These are phyloP conservation scores for Trametes cinnabarina DNA, from an alignment of 768 basidiomycete genomes.

Conservation along the genomic window DNA sequence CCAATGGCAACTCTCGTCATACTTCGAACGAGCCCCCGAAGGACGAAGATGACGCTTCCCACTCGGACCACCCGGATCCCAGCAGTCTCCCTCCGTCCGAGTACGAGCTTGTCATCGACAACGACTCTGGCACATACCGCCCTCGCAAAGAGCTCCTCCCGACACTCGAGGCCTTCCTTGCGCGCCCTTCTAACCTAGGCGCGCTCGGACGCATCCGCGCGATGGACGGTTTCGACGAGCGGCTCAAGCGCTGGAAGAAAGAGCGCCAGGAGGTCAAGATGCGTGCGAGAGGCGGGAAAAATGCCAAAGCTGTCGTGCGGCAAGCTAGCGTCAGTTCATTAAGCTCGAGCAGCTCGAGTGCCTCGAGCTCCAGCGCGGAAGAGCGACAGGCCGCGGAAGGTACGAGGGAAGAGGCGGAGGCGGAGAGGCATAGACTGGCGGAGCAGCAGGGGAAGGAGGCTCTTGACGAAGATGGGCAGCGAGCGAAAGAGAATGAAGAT, in stretches of 20 bases:
- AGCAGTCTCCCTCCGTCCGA: constrained; percentile 15
- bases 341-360: constrained; percentile 15
- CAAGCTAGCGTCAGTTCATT: constrained; percentile 14
- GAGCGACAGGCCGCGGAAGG: constrained; percentile 13
- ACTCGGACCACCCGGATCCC: constrained; percentile 29
- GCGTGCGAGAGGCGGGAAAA: constrained; percentile 14
- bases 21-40: background rate
- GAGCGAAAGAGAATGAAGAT: constrained; percentile 24
- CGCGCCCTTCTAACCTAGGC: constrained; percentile 33
- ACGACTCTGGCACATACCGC: constrained; percentile 47
- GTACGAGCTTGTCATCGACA: constrained; percentile 48
- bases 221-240: constrained; percentile 40
- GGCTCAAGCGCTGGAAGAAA: constrained; percentile 35
- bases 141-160: constrained; percentile 41
- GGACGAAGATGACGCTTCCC: background rate
- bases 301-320: constrained; percentile 2
- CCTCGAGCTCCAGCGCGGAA: constrained; percentile 11
- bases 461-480: constrained; percentile 20
- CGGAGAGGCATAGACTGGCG: background rate
- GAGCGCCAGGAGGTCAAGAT: constrained; percentile 32
- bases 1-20: constrained; percentile 2
- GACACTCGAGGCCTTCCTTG: constrained; percentile 36
- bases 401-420: constrained; percentile 6
- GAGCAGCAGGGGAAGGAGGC: constrained; percentile 1
- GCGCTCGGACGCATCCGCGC: constrained; percentile 37